Conservation (phyloP, 441 rosid genomes). For the Croton laevigatus region DNA sequence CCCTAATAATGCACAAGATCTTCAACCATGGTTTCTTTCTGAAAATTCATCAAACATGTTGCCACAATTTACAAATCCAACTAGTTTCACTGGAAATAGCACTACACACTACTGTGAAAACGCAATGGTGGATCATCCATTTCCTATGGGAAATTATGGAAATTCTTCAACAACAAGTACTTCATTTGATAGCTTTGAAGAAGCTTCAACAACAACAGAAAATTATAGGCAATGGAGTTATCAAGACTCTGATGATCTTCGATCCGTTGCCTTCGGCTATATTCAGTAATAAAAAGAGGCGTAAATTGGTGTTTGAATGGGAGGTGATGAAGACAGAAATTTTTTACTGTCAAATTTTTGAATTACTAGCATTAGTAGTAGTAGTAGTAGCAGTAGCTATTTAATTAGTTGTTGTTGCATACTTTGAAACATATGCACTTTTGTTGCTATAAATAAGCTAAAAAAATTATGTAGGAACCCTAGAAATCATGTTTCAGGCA, state of each 20-base stretch:
- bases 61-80: slow-evolving; percentile 25
- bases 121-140: slow-evolving; percentile 34
- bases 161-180: slow-evolving; percentile 29
- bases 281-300: slow-evolving; percentile 26
- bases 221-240: slow-evolving; percentile 41
- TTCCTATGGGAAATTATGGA: slow-evolving; percentile 34
- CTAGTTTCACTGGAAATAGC: slow-evolving; percentile 14
- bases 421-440: slow-evolving; percentile 36
- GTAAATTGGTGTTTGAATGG: neutral
- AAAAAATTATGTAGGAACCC: slow-evolving; percentile 39
- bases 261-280: slow-evolving; percentile 51
- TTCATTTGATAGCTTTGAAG: slow-evolving; percentile 46
- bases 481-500: slow-evolving; percentile 26
- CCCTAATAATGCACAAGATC: slow-evolving; percentile 48
- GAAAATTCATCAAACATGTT: slow-evolving; percentile 28
- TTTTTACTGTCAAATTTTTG: slow-evolving; percentile 34
- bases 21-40: slow-evolving; percentile 41
- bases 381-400: too few species aligned
- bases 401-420: slow-evolving; percentile 29
- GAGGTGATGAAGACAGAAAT: slow-evolving; percentile 36
- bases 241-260: slow-evolving; percentile 53
- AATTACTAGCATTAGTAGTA: neutral
- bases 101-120: slow-evolving; percentile 26
- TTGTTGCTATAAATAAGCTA: slow-evolving; percentile 40
- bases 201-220: slow-evolving; percentile 35